Conservation (phyloP, 176 grass and related monocot genomes). For the Puya raimondii region DNA sequence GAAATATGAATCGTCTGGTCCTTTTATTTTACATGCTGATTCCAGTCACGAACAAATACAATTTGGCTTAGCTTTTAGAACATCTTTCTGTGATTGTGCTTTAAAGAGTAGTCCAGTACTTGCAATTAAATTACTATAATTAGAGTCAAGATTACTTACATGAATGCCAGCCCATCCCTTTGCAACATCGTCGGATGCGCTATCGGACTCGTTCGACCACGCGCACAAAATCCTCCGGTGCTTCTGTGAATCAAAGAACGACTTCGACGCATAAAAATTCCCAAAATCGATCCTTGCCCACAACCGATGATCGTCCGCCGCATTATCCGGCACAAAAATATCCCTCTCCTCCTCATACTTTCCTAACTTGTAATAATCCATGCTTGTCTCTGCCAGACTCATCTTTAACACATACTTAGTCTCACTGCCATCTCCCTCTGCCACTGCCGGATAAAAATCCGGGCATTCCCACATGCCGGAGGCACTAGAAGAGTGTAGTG, state of each 20-base stretch:
- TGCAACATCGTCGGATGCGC: slow-evolving; percentile 31
- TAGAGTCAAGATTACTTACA: slow-evolving; percentile 22
- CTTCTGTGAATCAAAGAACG: slow-evolving; percentile 57
- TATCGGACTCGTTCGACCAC: slow-evolving; percentile 78
- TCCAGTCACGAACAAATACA: too few relatives aligned
- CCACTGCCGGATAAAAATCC: slow-evolving; percentile 48
- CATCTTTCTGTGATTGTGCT: too few relatives aligned
- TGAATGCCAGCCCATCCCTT: slow-evolving; percentile 90
- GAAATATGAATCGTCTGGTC: too few relatives aligned
- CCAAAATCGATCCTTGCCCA: slow-evolving; percentile 71
- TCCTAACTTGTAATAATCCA: slow-evolving; percentile 71
- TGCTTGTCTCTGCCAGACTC: slow-evolving; percentile 31
- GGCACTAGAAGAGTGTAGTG: slow-evolving; percentile 40
- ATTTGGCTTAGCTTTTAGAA: too few relatives aligned
- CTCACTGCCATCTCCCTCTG: slow-evolving; percentile 21
- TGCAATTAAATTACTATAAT: background rate
- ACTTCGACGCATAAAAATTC: slow-evolving; percentile 87
- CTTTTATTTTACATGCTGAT: too few relatives aligned
- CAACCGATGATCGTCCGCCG: slow-evolving; percentile 35
- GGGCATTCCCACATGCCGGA: slow-evolving; percentile 74
- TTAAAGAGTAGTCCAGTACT: too few relatives aligned
- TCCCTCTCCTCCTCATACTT: slow-evolving; percentile 48
- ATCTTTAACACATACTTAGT: slow-evolving; percentile 77
- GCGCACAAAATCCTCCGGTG: slow-evolving; percentile 59
- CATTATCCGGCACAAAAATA: slow-evolving; percentile 48